Conservation (phyloP, 441 rosid species). For the Geranium incanum region DNA sequence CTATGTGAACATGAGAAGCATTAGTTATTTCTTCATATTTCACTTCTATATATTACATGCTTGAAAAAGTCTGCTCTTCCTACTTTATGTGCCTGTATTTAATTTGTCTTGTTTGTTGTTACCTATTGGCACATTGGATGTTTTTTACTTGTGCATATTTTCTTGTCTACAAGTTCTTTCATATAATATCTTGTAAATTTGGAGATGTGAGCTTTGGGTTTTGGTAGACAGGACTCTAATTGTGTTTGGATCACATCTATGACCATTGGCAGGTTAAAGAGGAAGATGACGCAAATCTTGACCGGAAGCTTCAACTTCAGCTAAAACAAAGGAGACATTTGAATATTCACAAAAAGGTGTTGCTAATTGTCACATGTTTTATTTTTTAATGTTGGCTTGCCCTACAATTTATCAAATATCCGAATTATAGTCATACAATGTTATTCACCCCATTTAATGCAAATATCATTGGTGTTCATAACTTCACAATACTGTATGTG, state of each 20-base stretch:
- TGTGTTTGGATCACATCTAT: constrained; percentile 16
- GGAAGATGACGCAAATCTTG: constrained; percentile 86
- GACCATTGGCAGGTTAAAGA: constrained; percentile 68
- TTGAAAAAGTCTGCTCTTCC: background rate
- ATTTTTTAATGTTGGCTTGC: background rate
- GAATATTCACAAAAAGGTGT: constrained; percentile 63
- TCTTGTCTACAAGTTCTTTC: background rate
- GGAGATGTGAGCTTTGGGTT: background rate
- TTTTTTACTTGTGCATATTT: background rate
- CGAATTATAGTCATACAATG: background rate
- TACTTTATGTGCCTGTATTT: background rate
- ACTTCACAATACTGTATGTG: background rate
- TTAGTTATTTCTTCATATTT: background rate
- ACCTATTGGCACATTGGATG: constrained; percentile 4
- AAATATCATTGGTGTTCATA: background rate
- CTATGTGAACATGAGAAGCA: background rate
- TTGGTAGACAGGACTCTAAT: constrained; percentile 1
- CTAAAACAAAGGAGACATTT: constrained; percentile 63
- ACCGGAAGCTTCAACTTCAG: constrained; percentile 68
- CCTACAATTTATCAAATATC: background rate
- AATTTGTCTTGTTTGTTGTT: background rate
- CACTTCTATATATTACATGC: background rate
- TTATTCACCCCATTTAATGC: background rate
- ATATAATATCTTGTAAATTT: background rate
- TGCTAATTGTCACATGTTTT: background rate